Evolutionary conservation across 371 early-diverging fungal genomes (phyloP), one percentile per base, ranked within the genome.

Genomic region (Circinella minor): DNA sequence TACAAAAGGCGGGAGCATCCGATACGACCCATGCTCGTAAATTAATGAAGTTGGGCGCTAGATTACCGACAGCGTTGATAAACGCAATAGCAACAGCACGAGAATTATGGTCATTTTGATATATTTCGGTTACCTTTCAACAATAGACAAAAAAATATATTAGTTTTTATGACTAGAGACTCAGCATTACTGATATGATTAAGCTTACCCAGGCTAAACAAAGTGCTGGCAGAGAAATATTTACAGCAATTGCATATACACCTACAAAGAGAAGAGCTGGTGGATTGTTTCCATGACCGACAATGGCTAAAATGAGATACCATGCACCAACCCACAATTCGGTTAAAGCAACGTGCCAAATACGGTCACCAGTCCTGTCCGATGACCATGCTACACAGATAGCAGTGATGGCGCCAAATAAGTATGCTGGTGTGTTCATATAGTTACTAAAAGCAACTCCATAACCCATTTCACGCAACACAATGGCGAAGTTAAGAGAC

Each of bases 41-140:
- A 34, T 81, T 81, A 47, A 78, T 71, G 37, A 81, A 81, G 54
- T 81, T 81, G 5, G 81, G 79, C 2, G 71, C 77, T 20, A 79
- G 67, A 36, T 79, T 81, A 57, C 81, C 81, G 17, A 81, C 51
- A 6, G 79, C 71, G 37, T 81, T 81, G 48, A 79, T 73, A 17
- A 79, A 72, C 15, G 79, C 81, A 61, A 81, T 77, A 38, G 79
- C 81, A 3, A 81, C 46, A 17, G 81, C 79, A 51, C 81, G 76
- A 4, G 74, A 69, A 43, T 74, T 78, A 11, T 69, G 20, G 36
- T 78, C 79, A 49, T 63, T 66, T 54, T 79, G 59, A 36, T 76
- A 78, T 4, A 72, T 69, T 61, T 81, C 70, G 37, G 37, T 63
- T 4, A 57, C 64, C 39, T 51, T n/a, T 17, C 15, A 5, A 13